A percentile compares a stretch with the other conserved stretches of the same genome.
Conservation (phyloP, 257 asterid genomes). For the Nicotiana tabacum region DNA sequence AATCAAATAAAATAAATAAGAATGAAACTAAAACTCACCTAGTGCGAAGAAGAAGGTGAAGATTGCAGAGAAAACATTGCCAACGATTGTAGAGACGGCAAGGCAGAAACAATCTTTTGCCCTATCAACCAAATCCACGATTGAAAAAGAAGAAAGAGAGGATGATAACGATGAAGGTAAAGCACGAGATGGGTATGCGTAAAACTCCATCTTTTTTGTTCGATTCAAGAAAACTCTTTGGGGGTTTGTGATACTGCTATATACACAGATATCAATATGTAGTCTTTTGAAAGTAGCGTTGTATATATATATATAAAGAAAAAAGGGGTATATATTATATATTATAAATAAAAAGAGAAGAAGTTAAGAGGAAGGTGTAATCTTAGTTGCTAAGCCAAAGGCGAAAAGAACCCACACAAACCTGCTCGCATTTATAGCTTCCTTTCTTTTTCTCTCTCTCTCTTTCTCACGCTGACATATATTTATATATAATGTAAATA, state of each 20-base stretch:
- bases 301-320: neutral
- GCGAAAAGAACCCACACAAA: constrained; percentile 13
- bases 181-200: constrained; percentile 63
- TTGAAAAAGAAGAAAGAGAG: constrained; percentile 40
- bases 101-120: constrained; percentile 57
- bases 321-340: too few species aligned
- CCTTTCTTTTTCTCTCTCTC: neutral
- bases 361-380: constrained; percentile 2
- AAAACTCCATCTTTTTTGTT: constrained; percentile 55
- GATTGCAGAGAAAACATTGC: constrained; percentile 83
- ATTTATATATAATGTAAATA: too few species aligned
- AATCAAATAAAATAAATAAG: neutral
- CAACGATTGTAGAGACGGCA: constrained; percentile 67
- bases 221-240: constrained; percentile 7
- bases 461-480: too few species aligned
- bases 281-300: neutral
- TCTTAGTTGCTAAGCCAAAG: constrained; percentile 21
- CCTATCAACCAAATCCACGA: constrained; percentile 47
- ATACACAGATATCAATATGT: neutral
- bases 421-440: constrained; percentile 27
- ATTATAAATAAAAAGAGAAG: neutral
- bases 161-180: constrained; percentile 43
- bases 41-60: constrained; percentile 88
- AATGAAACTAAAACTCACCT: constrained; percentile 33
- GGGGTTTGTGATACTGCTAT: neutral